A percentile compares a stretch with the other conserved stretches of the same genome.
phyloP scores from a whole-genome alignment of 768 basidiomycete species.

The Mycena albidolilacea region DNA sequence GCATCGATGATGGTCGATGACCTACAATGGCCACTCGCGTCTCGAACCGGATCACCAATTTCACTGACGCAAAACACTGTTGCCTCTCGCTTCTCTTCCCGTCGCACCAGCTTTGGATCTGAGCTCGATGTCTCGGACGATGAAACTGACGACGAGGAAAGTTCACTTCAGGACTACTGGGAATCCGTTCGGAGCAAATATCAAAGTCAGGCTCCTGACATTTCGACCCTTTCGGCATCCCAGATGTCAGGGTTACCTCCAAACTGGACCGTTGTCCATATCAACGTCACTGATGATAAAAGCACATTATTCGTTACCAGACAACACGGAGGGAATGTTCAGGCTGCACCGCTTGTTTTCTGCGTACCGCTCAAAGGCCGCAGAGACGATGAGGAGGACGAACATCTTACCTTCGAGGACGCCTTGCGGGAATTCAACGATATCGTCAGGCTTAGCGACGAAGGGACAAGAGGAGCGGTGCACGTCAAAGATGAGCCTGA shows the following conservation, averaged over 20 bases:
- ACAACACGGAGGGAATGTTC: slow-evolving; percentile 67
- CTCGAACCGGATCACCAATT: slow-evolving; percentile 59
- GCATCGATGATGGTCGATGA: slow-evolving; percentile 67
- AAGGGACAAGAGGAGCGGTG: slow-evolving; percentile 79
- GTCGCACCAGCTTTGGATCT: slow-evolving; percentile 33
- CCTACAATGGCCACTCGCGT: slow-evolving; percentile 79
- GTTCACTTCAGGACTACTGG: slow-evolving; percentile 74
- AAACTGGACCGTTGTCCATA: slow-evolving; percentile 88
- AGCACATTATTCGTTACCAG: slow-evolving; percentile 88
- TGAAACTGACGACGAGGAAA: slow-evolving; percentile 51
- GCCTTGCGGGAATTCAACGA: slow-evolving; percentile 82
- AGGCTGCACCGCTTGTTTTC: slow-evolving; percentile 79
- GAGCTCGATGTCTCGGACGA: slow-evolving; percentile 55
- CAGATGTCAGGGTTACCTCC: slow-evolving; percentile 68
- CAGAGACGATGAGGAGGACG: slow-evolving; percentile 80
- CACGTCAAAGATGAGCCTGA: slow-evolving; percentile 78
- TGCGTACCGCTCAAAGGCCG: slow-evolving; percentile 91
- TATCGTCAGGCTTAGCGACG: slow-evolving; percentile 86
- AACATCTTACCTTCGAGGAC: slow-evolving; percentile 80
- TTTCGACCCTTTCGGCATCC: slow-evolving; percentile 57
- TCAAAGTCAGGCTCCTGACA: slow-evolving; percentile 58
- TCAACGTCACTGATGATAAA: slow-evolving; percentile 87
- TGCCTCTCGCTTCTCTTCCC: slow-evolving; percentile 36
- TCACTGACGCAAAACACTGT: slow-evolving; percentile 45
- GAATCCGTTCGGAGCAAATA: slow-evolving; percentile 69